Conservation (phyloP, 1,284 basidiomycete species). For the Microbotryum scabiosae region DNA sequence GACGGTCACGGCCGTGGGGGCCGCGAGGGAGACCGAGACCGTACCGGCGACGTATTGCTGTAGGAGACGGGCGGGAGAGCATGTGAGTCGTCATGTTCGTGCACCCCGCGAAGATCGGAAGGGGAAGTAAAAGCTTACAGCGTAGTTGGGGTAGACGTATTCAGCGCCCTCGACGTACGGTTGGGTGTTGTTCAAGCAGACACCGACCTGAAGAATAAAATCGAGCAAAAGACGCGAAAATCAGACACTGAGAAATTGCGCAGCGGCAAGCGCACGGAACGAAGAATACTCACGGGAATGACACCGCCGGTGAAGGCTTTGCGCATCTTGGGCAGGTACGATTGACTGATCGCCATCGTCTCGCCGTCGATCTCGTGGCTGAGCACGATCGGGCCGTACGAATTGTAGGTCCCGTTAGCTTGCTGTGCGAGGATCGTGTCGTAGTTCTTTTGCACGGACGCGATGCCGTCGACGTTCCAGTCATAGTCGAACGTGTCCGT, state of each 20-base stretch:
- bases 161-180: constrained; percentile 43
- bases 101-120: no score
- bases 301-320: constrained; percentile 18
- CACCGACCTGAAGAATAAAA: constrained; percentile 31
- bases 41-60: constrained; percentile 18
- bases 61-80: no score
- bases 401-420: constrained; percentile 31
- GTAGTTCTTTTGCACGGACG: constrained; percentile 44
- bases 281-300: constrained; percentile 34
- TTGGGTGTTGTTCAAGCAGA: constrained; percentile 40
- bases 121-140: no score
- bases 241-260: constrained; percentile 26
- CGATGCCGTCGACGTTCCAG: constrained; percentile 14
- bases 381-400: constrained; percentile 42
- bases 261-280: neutral
- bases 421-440: constrained; percentile 38
- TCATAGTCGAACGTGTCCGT: constrained; percentile 39
- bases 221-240: constrained; percentile 19
- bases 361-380: constrained; percentile 41
- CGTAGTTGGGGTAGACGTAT: constrained; percentile 26
- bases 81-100: no score
- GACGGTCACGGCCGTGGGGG: constrained; percentile 11
- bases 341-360: constrained; percentile 34
- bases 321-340: constrained; percentile 18
- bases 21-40: constrained; percentile 10